Percentiles rank a stretch among this genome's conserved stretches.
These are phyloP conservation scores for Suillus placidus DNA, from an alignment of 768 basidiomycete genomes.

Conservation along the genomic window DNA sequence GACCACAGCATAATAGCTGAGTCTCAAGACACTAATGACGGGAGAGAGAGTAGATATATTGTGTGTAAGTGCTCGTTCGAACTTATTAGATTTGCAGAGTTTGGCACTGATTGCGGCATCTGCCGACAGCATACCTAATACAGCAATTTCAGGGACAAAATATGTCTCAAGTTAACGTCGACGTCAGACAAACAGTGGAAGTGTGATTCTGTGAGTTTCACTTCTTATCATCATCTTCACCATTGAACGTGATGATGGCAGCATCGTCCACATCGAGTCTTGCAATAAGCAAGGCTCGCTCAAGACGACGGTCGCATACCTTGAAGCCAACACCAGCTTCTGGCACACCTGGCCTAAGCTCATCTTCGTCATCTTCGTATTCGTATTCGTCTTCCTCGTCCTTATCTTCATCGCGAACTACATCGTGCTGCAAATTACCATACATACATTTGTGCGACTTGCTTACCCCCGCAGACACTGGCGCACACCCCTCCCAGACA, in stretches of 20 bases:
- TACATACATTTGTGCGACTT: conserved; percentile 10
- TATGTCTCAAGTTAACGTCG: neutral
- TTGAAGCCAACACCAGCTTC: conserved; percentile 11
- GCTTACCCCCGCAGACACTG: conserved; percentile 10
- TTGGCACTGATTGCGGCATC: neutral
- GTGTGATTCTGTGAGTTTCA: conserved; percentile 4
- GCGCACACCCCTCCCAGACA: neutral
- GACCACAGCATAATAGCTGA: neutral
- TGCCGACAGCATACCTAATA: neutral
- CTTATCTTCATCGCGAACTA: neutral
- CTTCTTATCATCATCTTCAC: neutral
- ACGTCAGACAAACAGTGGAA: neutral
- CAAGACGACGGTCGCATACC: conserved; percentile 10
- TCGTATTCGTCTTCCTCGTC: neutral
- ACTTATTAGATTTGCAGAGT: too few species aligned
- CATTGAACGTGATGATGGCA: neutral
- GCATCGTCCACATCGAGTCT: neutral
- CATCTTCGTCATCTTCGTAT: neutral
- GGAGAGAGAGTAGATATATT: neutral
- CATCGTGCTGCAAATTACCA: conserved; percentile 4
- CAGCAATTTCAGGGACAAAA: neutral
- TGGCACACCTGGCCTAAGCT: neutral
- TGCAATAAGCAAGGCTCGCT: conserved; percentile 7
- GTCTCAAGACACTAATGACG: neutral
- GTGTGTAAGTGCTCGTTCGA: too few species aligned